Evolutionary conservation across 2,329 filamentous ascomycete species (phyloP).

Genomic region (Venturia effusa): DNA sequence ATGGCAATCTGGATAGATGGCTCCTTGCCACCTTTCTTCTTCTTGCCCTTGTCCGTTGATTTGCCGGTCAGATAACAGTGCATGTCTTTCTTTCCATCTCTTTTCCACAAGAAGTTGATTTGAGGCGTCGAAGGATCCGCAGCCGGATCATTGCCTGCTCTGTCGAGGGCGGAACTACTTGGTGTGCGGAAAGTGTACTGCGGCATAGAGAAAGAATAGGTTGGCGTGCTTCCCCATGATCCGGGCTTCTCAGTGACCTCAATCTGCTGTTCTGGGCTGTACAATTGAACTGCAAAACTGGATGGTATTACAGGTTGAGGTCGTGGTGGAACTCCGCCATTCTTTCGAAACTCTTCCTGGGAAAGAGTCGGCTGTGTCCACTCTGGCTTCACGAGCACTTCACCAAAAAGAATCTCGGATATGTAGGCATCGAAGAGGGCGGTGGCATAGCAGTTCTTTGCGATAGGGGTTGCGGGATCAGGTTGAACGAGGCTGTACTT

Average conservation of each 20-base stretch:
- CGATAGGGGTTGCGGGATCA: constrained; percentile 56
- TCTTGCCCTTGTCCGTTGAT: constrained; percentile 43
- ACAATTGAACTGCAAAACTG: constrained; percentile 75
- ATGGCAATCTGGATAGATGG: constrained; percentile 93
- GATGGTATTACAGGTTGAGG: constrained; percentile 66
- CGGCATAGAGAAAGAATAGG: constrained; percentile 90
- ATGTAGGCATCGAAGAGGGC: constrained; percentile 76
- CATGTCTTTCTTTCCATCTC: constrained; percentile 80
- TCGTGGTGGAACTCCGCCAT: constrained; percentile 53
- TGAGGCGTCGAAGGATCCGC: constrained; percentile 49
- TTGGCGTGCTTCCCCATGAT: constrained; percentile 68
- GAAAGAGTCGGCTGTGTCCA: constrained; percentile 78
- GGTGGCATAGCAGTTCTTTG: constrained; percentile 75
- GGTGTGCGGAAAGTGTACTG: constrained; percentile 74
- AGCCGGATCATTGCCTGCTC: constrained; percentile 52
- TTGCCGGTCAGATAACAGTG: constrained; percentile 79
- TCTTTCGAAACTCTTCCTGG: constrained; percentile 63
- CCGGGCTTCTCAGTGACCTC: constrained; percentile 53
- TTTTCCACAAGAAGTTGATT: constrained; percentile 78
- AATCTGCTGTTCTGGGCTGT: constrained; percentile 84
- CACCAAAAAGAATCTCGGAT: constrained; percentile 73
- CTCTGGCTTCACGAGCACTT: constrained; percentile 73
- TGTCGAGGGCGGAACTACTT: constrained; percentile 67
- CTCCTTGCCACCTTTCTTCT: constrained; percentile 66
- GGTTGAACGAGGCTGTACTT: constrained; percentile 72